A percentile compares a stretch with the other conserved stretches of the same genome.
phyloP scores from a whole-genome alignment of 495 filamentous ascomycete species.

The Paragyromitra xinjiangensis region DNA sequence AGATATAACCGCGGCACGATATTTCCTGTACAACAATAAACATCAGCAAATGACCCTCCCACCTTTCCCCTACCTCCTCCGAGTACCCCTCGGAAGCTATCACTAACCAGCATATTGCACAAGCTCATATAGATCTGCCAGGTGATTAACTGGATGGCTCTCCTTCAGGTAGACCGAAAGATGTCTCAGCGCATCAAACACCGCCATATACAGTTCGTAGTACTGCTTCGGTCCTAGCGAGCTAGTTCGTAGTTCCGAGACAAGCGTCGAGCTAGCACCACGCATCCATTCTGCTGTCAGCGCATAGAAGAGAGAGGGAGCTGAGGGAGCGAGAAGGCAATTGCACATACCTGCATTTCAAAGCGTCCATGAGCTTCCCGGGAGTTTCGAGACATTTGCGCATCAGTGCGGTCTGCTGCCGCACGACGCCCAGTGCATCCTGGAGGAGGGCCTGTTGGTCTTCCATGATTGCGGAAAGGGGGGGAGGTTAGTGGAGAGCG shows the following conservation, averaged over 20 bases:
- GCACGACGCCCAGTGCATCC: constrained; percentile 93
- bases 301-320: background rate
- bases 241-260: constrained; percentile 95
- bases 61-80: background rate
- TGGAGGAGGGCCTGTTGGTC: constrained; percentile 71
- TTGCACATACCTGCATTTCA: constrained; percentile 89
- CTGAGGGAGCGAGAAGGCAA: background rate
- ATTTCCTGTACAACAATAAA: constrained; percentile 63
- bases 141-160: constrained; percentile 95
- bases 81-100: background rate
- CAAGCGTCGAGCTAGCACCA: constrained; percentile 82
- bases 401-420: constrained; percentile 95
- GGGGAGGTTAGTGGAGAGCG: background rate
- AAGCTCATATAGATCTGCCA: constrained; percentile 97
- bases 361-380: constrained; percentile 98
- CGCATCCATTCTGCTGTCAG: constrained; percentile 25
- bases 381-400: constrained; percentile 96
- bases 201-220: constrained; percentile 99
- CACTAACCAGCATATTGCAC: constrained; percentile 89
- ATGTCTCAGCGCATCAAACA: constrained; percentile 97
- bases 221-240: constrained; percentile 97
- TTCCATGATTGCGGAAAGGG: constrained; percentile 32
- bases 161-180: constrained; percentile 95
- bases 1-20: constrained; percentile 95
- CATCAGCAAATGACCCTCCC: constrained; percentile 21